Base-by-base conservation (phyloP, 176 grass and related monocot genomes). In the Luzula sylvatica region DNA sequence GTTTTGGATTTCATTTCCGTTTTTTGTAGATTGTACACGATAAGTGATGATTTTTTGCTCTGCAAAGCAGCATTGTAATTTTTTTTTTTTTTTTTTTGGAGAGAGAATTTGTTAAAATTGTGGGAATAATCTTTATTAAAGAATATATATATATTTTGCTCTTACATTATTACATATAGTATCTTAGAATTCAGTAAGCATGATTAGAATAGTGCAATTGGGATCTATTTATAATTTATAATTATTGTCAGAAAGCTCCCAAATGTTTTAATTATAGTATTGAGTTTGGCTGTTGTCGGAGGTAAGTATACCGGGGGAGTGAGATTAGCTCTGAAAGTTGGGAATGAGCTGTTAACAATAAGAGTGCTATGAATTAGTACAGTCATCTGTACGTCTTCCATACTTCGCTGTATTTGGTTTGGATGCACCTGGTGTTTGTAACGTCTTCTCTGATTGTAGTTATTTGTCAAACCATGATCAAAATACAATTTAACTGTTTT, bases 11-110 rank as follows among this genome's bases (percentile, higher is more conserved):
- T 73, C 13, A 50, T 38, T 75, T 53, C 38, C 29, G 61, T 16
- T 38, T 59, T 2, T 8, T 56, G 40, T 54, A 20, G 40, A 61
- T 46, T 66, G 67, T 78, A 55, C 75, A 74, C 67, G 20, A 56
- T 60, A 52, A 65, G 64, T 73, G 43, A 72, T 68, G 58, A 62
- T 65, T 73, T 72, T 52, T 38, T 29, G 65, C 72, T 79, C 58
- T 83, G 53, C 76, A 82, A 82, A 81, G 44, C 79, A 83, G 82
- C 50, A 4, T 27, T 49, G 12, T 65, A 32, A 49, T 66, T 53
- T 21, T 40, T 60, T 26, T 14, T 61, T 20, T 20, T 68, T 52
- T 55, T 56, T 41, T 59, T 66, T 58, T 56, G 23, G 42, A n/a
- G 56, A 41, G 23, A 47, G 46, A 48, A 48, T 45, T 46, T 63